Conservation (phyloP, 495 filamentous ascomycete genomes). For the Melanomma pulvis-pyrius region DNA sequence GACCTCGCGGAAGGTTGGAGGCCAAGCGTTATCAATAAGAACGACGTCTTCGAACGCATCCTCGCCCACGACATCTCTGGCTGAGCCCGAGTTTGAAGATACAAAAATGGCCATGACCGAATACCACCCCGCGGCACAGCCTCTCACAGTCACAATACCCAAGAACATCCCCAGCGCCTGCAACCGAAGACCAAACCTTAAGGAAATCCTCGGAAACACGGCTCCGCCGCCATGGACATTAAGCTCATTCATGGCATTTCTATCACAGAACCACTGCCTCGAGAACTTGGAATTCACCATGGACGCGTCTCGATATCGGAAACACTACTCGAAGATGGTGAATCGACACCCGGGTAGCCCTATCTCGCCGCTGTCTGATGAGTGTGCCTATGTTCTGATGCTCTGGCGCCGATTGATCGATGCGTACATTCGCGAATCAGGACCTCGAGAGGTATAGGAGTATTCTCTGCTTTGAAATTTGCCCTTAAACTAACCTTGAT, state of each 20-base stretch:
- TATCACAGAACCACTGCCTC: constrained; percentile 96
- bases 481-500: constrained; percentile 38
- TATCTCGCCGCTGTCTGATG: constrained; percentile 55
- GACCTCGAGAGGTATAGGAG: constrained; percentile 52
- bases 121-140: constrained; percentile 53
- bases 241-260: constrained; percentile 92
- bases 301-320: constrained; percentile 87
- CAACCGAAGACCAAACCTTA: constrained; percentile 74
- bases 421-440: constrained; percentile 77
- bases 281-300: constrained; percentile 98
- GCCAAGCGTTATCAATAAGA: constrained; percentile 23
- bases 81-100: constrained; percentile 46
- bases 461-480: constrained; percentile 42
- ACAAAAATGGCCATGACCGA: constrained; percentile 55
- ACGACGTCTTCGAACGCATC: constrained; percentile 37
- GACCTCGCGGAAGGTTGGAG: constrained; percentile 31
- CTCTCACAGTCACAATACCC: constrained; percentile 65
- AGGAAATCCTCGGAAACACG: constrained; percentile 84
- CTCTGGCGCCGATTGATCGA: constrained; percentile 68
- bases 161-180: constrained; percentile 48
- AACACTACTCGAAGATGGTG: constrained; percentile 66
- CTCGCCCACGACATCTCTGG: constrained; percentile 29
- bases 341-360: constrained; percentile 49
- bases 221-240: constrained; percentile 91
- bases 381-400: constrained; percentile 71